Conservation (phyloP, 805 yeast species). For the Candida koratica region DNA sequence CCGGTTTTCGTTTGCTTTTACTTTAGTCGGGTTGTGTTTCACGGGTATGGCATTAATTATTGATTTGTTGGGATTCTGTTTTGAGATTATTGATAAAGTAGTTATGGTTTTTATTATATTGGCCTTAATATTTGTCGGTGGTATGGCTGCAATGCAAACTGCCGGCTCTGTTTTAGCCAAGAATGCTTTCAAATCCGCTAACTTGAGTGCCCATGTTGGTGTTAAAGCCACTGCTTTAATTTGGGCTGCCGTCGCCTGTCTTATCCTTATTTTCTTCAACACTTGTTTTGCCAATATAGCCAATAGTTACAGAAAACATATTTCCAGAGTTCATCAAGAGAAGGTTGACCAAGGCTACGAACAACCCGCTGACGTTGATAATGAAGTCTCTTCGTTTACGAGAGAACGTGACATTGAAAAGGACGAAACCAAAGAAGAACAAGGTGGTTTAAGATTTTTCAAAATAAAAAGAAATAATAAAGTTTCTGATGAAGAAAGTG, state of each 20-base stretch:
- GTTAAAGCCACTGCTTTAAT: conserved; percentile 55
- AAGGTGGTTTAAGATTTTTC: conserved; percentile 70
- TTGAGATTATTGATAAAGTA: conserved; percentile 51
- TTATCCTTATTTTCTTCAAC: conserved; percentile 48
- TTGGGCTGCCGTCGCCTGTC: conserved; percentile 65
- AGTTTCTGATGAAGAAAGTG: conserved; percentile 42
- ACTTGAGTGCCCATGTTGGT: conserved; percentile 48
- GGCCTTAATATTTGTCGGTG: conserved; percentile 52
- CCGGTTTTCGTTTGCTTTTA: conserved; percentile 62
- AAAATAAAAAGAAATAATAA: conserved; percentile 58
- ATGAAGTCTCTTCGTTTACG: conserved; percentile 41
- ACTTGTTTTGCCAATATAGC: conserved; percentile 49
- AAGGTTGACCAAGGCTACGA: conserved; percentile 22
- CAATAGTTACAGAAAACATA: conserved; percentile 50
- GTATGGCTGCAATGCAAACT: conserved; percentile 68
- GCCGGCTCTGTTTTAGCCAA: conserved; percentile 75
- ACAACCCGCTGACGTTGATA: conserved; percentile 25
- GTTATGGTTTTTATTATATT: conserved; percentile 48
- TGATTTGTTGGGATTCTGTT: conserved; percentile 53
- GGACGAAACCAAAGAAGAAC: conserved; percentile 31
- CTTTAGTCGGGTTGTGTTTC: conserved; percentile 57
- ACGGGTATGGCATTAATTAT: conserved; percentile 58
- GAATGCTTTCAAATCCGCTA: conserved; percentile 55
- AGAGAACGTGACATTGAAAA: conserved; percentile 30
- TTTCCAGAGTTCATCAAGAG: conserved; percentile 32